Percentiles rank a stretch among this genome's conserved stretches.
Evolutionary conservation across 176 grass and related monocot genomes (phyloP).

Genomic region (Zoysia pacifica): DNA sequence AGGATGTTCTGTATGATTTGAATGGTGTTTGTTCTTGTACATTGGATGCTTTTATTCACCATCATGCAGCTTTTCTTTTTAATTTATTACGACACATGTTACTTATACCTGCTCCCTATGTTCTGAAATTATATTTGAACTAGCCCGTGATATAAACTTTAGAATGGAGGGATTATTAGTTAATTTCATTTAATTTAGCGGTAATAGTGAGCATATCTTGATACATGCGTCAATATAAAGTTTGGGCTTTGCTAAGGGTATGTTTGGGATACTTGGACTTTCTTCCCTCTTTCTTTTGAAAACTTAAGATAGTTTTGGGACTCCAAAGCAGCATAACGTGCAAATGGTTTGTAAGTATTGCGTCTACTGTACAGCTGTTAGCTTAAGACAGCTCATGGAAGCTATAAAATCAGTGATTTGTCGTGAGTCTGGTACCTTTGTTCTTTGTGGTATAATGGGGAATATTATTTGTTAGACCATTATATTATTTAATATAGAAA

Average conservation of each 20-base stretch:
- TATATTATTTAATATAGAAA: background rate
- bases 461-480: background rate
- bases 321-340: background rate
- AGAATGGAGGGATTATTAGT: background rate
- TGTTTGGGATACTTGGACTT: background rate
- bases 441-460: background rate
- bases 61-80: background rate
- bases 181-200: background rate
- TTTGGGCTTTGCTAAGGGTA: background rate
- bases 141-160: too few relatives aligned
- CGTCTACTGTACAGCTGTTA: background rate
- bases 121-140: too few relatives aligned
- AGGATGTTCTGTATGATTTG: conserved; percentile 3
- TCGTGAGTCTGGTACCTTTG: background rate
- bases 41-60: background rate
- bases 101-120: background rate
- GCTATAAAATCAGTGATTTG: background rate
- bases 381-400: background rate
- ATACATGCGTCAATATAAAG: background rate
- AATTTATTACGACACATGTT: conserved; percentile 6
- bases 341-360: background rate
- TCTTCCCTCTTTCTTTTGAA: background rate
- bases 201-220: background rate
- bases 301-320: background rate
- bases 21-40: background rate